Evolutionary conservation across 805 yeast genomes (phyloP).

Genomic region (Lachancea thermotolerans): DNA sequence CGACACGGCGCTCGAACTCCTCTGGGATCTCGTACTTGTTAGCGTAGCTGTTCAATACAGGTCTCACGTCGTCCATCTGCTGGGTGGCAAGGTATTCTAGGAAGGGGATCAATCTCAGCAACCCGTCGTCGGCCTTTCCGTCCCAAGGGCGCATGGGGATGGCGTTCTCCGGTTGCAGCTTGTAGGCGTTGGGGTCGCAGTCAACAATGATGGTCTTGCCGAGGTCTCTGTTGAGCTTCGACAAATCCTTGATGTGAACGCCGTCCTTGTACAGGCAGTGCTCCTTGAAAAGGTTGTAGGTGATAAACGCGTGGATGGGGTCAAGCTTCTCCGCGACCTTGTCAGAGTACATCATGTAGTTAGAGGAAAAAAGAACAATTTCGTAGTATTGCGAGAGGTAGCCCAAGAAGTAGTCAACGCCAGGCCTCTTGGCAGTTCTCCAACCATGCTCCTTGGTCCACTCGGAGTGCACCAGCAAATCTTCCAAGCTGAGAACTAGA

Average conservation of each 20-base stretch:
- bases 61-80: conserved; percentile 79
- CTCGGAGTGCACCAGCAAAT: conserved; percentile 79
- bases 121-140: conserved; percentile 75
- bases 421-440: conserved; percentile 99
- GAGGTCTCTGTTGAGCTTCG: conserved; percentile 85
- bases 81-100: conserved; percentile 92
- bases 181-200: conserved; percentile 60
- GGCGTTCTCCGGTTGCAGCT: conserved; percentile 92
- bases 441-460: conserved; percentile 93
- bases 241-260: conserved; percentile 79
- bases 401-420: conserved; percentile 92
- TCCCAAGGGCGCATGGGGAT: conserved; percentile 79
- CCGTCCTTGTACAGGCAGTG: conserved; percentile 85
- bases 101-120: conserved; percentile 80
- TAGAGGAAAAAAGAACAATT: conserved; percentile 82
- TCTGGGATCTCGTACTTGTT: conserved; percentile 62
- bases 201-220: conserved; percentile 76
- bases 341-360: conserved; percentile 80
- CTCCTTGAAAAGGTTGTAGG: conserved; percentile 83
- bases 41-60: conserved; percentile 65
- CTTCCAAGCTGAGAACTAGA: conserved; percentile 82
- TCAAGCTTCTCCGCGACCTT: conserved; percentile 81
- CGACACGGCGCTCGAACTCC: conserved; percentile 78
- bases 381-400: conserved; percentile 94
- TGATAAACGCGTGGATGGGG: conserved; percentile 83